These are phyloP conservation scores for Chlorociboria aeruginascens DNA, from an alignment of 495 filamentous ascomycete species.

Conservation along the genomic window DNA sequence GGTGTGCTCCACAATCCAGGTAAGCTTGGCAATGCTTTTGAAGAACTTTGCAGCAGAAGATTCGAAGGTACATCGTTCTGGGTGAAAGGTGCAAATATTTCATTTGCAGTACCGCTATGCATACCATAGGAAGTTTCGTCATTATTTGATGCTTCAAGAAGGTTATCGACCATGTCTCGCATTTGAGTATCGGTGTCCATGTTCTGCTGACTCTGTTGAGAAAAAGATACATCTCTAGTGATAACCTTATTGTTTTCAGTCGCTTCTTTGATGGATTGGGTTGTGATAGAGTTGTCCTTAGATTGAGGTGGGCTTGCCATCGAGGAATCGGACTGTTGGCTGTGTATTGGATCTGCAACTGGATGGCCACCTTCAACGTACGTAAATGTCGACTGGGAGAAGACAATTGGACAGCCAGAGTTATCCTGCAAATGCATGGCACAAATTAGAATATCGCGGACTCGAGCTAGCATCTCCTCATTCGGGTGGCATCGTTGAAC, in stretches of 20 bases:
- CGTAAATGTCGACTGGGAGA: conserved; percentile 2
- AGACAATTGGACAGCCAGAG: conserved; percentile 4
- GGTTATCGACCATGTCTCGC: conserved; percentile 52
- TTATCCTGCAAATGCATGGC: conserved; percentile 41
- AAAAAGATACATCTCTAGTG: too few species aligned
- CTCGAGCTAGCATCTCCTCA: conserved; percentile 58
- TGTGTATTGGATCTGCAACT: neutral
- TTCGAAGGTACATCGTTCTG: neutral
- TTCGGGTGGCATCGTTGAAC: conserved; percentile 49
- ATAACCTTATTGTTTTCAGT: too few species aligned
- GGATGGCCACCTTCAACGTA: conserved; percentile 10
- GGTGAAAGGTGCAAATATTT: conserved; percentile 14
- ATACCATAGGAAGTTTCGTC: conserved; percentile 25
- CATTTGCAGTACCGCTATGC: conserved; percentile 16
- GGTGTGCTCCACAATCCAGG: conserved; percentile 14
- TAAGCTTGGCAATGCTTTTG: conserved; percentile 14
- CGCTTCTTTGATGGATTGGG: too few species aligned
- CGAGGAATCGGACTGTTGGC: neutral
- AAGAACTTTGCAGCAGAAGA: conserved; percentile 7
- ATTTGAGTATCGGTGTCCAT: conserved; percentile 26
- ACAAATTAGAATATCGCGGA: conserved; percentile 56
- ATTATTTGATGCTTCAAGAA: conserved; percentile 28
- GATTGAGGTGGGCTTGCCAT: neutral
- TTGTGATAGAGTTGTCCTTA: neutral
- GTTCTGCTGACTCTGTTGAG: conserved; percentile 14